phyloP scores from a whole-genome alignment of 495 filamentous ascomycete species.

The Penicillium coffeae region DNA sequence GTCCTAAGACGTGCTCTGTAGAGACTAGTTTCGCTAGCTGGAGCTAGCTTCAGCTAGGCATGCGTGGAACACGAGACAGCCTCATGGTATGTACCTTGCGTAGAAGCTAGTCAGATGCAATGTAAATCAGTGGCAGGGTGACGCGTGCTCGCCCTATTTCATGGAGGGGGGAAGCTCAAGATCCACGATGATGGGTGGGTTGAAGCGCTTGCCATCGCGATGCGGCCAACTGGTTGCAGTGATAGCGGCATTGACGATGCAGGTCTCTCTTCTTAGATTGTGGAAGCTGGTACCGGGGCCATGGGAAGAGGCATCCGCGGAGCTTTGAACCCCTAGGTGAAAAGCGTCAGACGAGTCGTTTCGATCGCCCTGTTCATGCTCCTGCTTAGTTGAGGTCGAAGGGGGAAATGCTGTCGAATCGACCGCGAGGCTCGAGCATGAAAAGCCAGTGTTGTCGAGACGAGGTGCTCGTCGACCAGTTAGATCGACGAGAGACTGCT shows the following conservation, averaged over 20 bases:
- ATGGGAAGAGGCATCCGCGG: not conserved
- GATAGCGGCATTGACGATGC: constrained; percentile 73
- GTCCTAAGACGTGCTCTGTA: too few relatives aligned
- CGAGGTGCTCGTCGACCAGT: constrained; percentile 41
- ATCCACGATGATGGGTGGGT: constrained; percentile 76
- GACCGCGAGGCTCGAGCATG: not conserved
- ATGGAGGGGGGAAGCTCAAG: constrained; percentile 68
- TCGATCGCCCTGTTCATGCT: not conserved
- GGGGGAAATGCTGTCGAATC: not conserved
- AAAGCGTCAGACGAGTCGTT: not conserved
- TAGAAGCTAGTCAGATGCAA: constrained; percentile 12
- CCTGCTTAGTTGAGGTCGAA: not conserved
- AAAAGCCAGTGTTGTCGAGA: constrained; percentile 39
- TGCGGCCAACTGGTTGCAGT: constrained; percentile 65
- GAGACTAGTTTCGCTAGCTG: not conserved
- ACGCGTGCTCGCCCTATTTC: constrained; percentile 9
- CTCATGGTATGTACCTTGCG: not conserved
- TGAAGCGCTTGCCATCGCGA: constrained; percentile 53
- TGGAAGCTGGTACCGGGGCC: not conserved
- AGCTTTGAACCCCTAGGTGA: not conserved
- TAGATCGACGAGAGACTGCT: constrained; percentile 56
- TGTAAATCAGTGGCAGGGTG: constrained; percentile 1
- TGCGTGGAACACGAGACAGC: not conserved
- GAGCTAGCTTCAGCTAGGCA: constrained; percentile 21
- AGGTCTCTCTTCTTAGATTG: constrained; percentile 61